Percentiles rank a stretch among this genome's conserved stretches.
Evolutionary conservation across 352 stramenopile genomes (phyloP).

Genomic region (Phytophthora cactorum): DNA sequence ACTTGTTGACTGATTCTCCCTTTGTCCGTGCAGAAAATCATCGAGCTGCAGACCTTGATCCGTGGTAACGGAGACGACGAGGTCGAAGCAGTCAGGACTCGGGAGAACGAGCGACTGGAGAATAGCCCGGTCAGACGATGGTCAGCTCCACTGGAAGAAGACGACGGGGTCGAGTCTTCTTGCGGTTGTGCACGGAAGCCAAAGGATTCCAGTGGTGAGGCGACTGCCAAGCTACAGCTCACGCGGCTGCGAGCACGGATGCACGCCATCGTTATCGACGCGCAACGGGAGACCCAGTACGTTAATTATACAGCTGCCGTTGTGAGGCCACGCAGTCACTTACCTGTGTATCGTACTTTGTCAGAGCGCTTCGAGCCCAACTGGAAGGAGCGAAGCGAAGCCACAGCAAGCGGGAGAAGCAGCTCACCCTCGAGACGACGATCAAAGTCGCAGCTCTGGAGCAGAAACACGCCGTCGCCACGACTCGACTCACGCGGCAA

Average conservation of each 20-base stretch:
- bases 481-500: conserved; percentile 47
- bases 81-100: conserved; percentile 1
- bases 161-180: conserved; percentile 12
- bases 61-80: conserved; percentile 53
- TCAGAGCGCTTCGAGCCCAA: conserved; percentile 51
- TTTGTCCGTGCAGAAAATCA: conserved; percentile 58
- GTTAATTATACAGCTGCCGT: neutral
- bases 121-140: conserved; percentile 28
- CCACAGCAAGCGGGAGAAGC: conserved; percentile 51
- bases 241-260: conserved; percentile 56
- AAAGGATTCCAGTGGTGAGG: conserved; percentile 32
- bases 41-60: conserved; percentile 74
- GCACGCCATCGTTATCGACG: conserved; percentile 59
- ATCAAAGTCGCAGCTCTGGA: conserved; percentile 52
- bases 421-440: conserved; percentile 54
- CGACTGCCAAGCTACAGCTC: conserved; percentile 46
- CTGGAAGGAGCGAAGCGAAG: conserved; percentile 45
- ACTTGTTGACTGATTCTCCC: conserved; percentile 1
- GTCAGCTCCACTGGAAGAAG: conserved; percentile 29
- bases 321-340: conserved; percentile 10
- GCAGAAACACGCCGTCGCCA: conserved; percentile 52
- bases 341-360: conserved; percentile 10
- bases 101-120: conserved; percentile 32
- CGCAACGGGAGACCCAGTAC: conserved; percentile 54
- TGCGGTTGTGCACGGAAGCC: conserved; percentile 30